Percentiles rank a stretch among this genome's conserved stretches.
Evolutionary conservation across 1,284 basidiomycete species (phyloP).

Genomic region (Farysia itapuensis): DNA sequence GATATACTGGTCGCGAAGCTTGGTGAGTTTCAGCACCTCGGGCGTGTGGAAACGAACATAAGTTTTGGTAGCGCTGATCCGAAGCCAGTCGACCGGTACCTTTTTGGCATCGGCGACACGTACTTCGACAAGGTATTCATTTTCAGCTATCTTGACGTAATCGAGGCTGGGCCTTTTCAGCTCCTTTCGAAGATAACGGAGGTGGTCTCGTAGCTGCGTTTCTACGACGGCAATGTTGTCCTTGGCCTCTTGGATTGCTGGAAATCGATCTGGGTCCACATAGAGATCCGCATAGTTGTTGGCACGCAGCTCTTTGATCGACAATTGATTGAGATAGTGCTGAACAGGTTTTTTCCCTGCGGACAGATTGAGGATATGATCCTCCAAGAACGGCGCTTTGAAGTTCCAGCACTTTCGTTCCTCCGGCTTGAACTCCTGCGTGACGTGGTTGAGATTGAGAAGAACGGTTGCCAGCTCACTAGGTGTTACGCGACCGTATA

Average conservation of each 20-base stretch:
- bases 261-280: conserved; percentile 72
- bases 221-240: conserved; percentile 69
- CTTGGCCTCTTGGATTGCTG: conserved; percentile 67
- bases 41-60: conserved; percentile 81
- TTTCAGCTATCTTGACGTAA: conserved; percentile 68
- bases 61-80: conserved; percentile 75
- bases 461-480: conserved; percentile 79
- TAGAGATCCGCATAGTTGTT: conserved; percentile 76
- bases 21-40: conserved; percentile 68
- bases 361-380: conserved; percentile 72
- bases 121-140: conserved; percentile 63
- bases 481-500: conserved; percentile 80
- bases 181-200: conserved; percentile 71
- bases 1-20: conserved; percentile 74
- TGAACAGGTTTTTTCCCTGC: conserved; percentile 67
- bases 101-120: conserved; percentile 72
- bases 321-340: conserved; percentile 65
- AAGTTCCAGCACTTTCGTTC: conserved; percentile 7
- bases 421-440: conserved; percentile 68
- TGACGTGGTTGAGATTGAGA: conserved; percentile 74
- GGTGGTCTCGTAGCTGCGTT: conserved; percentile 73
- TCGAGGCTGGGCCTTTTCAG: conserved; percentile 75
- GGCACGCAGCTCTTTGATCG: conserved; percentile 70
- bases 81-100: conserved; percentile 78
- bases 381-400: conserved; percentile 68